Base-by-base conservation (phyloP, 2,329 filamentous ascomycete species). In the Fusarium marasasianum region DNA sequence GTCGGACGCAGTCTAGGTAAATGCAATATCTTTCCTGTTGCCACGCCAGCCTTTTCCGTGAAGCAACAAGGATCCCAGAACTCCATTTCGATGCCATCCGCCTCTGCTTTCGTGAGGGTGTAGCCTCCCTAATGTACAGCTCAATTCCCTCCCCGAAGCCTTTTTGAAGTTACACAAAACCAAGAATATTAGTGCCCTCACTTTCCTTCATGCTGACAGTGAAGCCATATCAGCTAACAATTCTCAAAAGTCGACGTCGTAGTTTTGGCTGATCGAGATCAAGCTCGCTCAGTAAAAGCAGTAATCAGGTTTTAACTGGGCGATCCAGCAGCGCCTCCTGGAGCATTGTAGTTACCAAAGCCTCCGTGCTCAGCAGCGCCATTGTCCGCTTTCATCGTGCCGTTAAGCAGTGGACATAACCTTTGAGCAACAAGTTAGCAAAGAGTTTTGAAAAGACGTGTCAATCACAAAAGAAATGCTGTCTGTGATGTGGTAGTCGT, bases 371-470 rank as follows among this genome's bases (percentile, higher is more conserved):
- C 89, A 43, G 84, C 84, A n/a, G 84, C 83, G 65, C 85, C 84
- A 71, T 87, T 88, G 75, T 89, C 87, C 44, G 85, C 84, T 74
- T 93, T 92, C 86, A 93, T 93, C 38, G 93, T 94, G 59, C 94
- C 94, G 80, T 97, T 97, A 71, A 97, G 91, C 81, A 96, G 87
- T 54, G 94, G 94, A 81, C 94, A 97, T 78, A 95, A 89, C 82
- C 92, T 94, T 87, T 87, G 59, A 62, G 48, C 20, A 63, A 72
- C 26, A 68, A 62, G 76, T 79, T 76, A 79, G 77, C 66, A 71
- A 71, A 47, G 7, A 29, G 50, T 43, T 71, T 66, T 35, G 20
- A 53, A 67, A 62, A 55, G 37, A 45, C 43, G 48, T 41, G 40
- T 64, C 41, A 58, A 55, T 44, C 56, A 66, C 38, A 71, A 72